Evolutionary conservation across 768 basidiomycete genomes (phyloP).

Genomic region (Lenzites betulinus): DNA sequence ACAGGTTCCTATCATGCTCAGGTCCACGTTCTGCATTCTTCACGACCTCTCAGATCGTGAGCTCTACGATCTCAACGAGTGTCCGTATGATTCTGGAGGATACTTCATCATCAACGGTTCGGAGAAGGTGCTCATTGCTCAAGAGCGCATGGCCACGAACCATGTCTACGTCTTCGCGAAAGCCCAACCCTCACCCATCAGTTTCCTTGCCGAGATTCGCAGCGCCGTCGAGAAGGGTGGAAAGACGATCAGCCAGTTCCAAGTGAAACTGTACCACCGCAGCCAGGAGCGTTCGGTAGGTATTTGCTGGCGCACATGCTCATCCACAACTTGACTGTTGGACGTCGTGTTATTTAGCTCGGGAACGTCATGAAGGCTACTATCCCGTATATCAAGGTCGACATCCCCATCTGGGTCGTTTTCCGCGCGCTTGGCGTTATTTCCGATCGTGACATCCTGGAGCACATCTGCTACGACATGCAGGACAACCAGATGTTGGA

Average conservation of each 20-base stretch:
- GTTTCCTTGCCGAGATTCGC: conserved; percentile 94
- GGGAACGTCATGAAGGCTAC: conserved; percentile 96
- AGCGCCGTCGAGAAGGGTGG: conserved; percentile 98
- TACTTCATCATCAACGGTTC: conserved; percentile 99
- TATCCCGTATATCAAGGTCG: conserved; percentile 96
- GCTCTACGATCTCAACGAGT: conserved; percentile 92
- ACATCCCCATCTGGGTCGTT: conserved; percentile 98
- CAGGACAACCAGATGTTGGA: conserved; percentile 96
- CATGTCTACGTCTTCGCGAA: conserved; percentile 99
- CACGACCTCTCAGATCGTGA: conserved; percentile 76
- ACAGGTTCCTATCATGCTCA: conserved; percentile 97
- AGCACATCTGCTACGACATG: conserved; percentile 98
- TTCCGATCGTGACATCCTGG: conserved; percentile 95
- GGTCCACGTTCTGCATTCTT: conserved; percentile 93
- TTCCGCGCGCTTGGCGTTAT: conserved; percentile 98
- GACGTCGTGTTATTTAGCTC: conserved; percentile 43
- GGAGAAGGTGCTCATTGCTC: conserved; percentile 99
- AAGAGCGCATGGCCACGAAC: conserved; percentile 99
- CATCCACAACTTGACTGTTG: conserved; percentile 1
- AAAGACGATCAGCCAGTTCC: conserved; percentile 96
- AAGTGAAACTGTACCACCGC: conserved; percentile 95
- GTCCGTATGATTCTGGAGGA: conserved; percentile 97
- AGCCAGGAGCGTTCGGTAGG: conserved; percentile 87
- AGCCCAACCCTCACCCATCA: conserved; percentile 93
- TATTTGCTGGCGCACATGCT: neutral